A percentile compares a stretch with the other conserved stretches of the same genome.
These are phyloP conservation scores for Pulicaria dysenterica DNA, from an alignment of 129 eudicot genomes.

Conservation along the genomic window DNA sequence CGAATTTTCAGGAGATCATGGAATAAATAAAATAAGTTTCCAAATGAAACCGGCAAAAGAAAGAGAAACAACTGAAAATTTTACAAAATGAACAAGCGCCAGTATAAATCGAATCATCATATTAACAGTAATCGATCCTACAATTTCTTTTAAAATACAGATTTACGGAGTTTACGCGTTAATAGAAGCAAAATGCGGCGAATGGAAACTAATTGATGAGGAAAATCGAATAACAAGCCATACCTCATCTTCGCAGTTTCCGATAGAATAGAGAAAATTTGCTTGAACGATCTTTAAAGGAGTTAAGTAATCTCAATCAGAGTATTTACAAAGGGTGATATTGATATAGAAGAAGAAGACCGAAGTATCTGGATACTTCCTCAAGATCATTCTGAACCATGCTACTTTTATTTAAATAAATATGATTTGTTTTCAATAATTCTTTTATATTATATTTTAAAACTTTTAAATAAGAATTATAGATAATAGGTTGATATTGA, in stretches of 20 bases:
- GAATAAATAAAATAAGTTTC: background rate
- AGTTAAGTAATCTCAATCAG: background rate
- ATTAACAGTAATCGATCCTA: background rate
- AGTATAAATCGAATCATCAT: background rate
- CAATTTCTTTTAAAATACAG: background rate
- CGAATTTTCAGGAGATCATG: background rate
- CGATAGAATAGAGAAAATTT: background rate
- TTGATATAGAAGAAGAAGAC: background rate
- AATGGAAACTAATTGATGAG: background rate
- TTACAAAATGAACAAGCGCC: too few species aligned
- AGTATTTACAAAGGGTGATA: background rate
- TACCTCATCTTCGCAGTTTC: conserved; percentile 18
- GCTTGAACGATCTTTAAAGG: background rate
- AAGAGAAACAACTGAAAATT: too few species aligned
- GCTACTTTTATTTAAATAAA: too few species aligned
- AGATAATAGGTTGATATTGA: too few species aligned
- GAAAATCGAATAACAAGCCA: background rate
- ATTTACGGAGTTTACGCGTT: too few species aligned
- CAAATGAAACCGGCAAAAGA: background rate
- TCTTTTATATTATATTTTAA: too few species aligned
- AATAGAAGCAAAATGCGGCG: background rate
- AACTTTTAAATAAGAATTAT: too few species aligned
- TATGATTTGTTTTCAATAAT: too few species aligned
- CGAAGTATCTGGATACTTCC: conserved; percentile 35
- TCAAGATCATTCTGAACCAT: too few species aligned